These are phyloP conservation scores for Linderniella brevidens DNA, from an alignment of 257 asterid species.

Conservation along the genomic window DNA sequence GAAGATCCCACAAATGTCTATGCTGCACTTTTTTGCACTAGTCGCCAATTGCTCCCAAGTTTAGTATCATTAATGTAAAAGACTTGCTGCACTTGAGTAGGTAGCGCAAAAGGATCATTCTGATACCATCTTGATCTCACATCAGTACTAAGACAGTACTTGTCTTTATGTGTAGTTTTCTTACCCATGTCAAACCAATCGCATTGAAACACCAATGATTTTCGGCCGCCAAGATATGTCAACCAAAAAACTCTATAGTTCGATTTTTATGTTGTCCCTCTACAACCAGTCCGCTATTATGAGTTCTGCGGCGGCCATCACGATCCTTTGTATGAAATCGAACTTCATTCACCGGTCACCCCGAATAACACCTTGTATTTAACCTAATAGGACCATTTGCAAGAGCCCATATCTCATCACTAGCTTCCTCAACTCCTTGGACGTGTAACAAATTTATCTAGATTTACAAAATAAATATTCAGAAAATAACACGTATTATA, in stretches of 20 bases:
- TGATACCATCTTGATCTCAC: constrained; percentile 4
- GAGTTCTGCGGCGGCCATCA: neutral
- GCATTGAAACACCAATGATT: neutral
- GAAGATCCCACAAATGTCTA: constrained; percentile 4
- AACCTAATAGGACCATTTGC: constrained; percentile 5
- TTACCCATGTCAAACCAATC: constrained; percentile 1
- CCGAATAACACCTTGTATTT: neutral
- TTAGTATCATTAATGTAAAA: neutral
- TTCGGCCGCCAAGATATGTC: constrained; percentile 2
- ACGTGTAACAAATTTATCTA: neutral
- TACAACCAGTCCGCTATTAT: constrained; percentile 6
- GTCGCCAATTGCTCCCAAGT: neutral
- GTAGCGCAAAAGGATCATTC: neutral
- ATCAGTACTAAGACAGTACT: neutral
- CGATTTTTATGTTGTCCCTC: constrained; percentile 4
- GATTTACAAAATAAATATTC: neutral
- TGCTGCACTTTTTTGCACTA: constrained; percentile 3
- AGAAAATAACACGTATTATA: neutral
- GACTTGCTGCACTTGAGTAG: neutral
- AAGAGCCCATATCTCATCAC: neutral
- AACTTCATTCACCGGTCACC: constrained; percentile 2
- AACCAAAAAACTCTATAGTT: neutral
- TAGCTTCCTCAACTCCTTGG: neutral
- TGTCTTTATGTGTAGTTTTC: neutral
- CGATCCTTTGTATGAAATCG: constrained; percentile 4